Evolutionary conservation across 176 grass and related monocot genomes (phyloP).

Genomic region (Carex scoparia): DNA sequence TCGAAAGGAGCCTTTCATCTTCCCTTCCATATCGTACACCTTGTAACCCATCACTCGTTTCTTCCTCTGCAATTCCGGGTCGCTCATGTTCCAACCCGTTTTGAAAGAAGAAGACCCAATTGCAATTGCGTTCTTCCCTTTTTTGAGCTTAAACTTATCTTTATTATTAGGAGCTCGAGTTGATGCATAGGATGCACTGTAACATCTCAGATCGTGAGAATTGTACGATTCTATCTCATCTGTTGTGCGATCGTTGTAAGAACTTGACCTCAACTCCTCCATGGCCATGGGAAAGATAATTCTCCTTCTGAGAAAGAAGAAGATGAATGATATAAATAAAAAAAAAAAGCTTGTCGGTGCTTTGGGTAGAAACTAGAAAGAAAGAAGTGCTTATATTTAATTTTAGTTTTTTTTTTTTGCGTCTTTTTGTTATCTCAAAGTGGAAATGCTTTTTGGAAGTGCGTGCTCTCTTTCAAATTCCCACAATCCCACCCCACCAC

Average conservation of each 20-base stretch:
- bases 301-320: background rate
- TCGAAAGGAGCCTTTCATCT: constrained; percentile 44
- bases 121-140: constrained; percentile 23
- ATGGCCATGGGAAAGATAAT: constrained; percentile 19
- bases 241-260: constrained; percentile 15
- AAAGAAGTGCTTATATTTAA: no score
- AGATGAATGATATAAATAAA: background rate
- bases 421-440: background rate
- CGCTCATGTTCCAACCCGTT: constrained; percentile 37
- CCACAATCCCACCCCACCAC: background rate
- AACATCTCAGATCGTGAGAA: constrained; percentile 32
- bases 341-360: background rate
- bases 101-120: constrained; percentile 23
- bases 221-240: background rate
- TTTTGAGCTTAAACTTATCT: constrained; percentile 27
- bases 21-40: constrained; percentile 41
- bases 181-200: constrained; percentile 36
- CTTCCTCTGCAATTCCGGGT: constrained; percentile 50
- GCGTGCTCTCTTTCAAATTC: background rate
- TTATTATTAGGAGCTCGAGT: constrained; percentile 21
- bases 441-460: constrained; percentile 19
- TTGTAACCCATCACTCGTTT: constrained; percentile 39
- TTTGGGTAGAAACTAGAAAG: background rate
- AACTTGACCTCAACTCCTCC: constrained; percentile 22
- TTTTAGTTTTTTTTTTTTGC: background rate